These are phyloP conservation scores for Quercus mongolica DNA, from an alignment of 306 rosid species.

Conservation along the genomic window DNA sequence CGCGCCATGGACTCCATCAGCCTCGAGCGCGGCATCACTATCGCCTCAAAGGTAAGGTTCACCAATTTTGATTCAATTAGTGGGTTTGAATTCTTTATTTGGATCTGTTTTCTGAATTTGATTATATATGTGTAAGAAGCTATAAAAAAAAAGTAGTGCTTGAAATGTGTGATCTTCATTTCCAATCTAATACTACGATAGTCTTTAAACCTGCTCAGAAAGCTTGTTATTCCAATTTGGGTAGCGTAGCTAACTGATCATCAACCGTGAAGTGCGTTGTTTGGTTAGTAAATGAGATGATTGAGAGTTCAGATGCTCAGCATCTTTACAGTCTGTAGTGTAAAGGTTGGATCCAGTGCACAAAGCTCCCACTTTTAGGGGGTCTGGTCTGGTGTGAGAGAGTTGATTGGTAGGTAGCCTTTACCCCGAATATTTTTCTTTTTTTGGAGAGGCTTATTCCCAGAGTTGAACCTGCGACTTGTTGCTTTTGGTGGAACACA, in stretches of 20 bases:
- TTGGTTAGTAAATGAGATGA: neutral
- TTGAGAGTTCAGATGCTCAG: neutral
- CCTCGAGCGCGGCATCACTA: slow-evolving; percentile 95
- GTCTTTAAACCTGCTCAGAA: neutral
- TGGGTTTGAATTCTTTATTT: neutral
- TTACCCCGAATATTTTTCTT: too few species aligned
- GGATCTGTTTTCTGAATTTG: neutral
- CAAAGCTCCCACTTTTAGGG: too few species aligned
- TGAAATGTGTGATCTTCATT: too few species aligned
- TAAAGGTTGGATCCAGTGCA: too few species aligned
- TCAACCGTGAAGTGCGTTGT: neutral
- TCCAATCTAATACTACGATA: too few species aligned
- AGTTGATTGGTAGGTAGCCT: too few species aligned
- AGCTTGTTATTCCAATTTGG: neutral
- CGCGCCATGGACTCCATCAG: slow-evolving; percentile 88
- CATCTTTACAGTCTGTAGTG: neutral
- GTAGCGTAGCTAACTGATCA: neutral
- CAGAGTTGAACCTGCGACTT: too few species aligned
- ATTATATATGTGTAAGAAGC: too few species aligned
- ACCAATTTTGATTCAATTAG: neutral
- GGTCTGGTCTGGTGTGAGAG: too few species aligned
- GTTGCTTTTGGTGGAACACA: too few species aligned
- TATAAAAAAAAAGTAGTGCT: too few species aligned
- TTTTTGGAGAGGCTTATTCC: too few species aligned
- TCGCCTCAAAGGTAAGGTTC: slow-evolving; percentile 91